phyloP scores from a whole-genome alignment of 1,139 yeast genomes.

The Nakaseomyces glabratus region DNA sequence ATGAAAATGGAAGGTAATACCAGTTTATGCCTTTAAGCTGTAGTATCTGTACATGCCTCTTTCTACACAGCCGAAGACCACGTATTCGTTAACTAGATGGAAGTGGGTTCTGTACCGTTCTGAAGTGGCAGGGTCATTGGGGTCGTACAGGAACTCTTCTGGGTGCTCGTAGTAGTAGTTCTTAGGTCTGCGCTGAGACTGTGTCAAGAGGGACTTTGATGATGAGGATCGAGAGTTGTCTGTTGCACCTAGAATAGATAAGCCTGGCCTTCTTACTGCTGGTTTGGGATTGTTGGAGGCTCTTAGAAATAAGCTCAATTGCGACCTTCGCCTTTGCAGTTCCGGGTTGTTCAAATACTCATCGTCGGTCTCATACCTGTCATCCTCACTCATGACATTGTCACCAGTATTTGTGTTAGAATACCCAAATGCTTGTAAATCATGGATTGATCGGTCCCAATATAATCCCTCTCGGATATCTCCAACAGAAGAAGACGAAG shows the following conservation, averaged over 20 bases:
- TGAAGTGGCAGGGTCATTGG: conserved; percentile 22
- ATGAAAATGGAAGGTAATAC: too few relatives aligned
- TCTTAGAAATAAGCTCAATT: conserved; percentile 20
- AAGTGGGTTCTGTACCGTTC: conserved; percentile 24
- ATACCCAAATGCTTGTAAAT: conserved; percentile 11
- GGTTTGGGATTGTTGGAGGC: conserved; percentile 6
- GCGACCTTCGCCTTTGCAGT: conserved; percentile 29
- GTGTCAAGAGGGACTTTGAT: conserved; percentile 3
- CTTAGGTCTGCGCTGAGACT: conserved; percentile 10
- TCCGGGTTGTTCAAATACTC: conserved; percentile 27
- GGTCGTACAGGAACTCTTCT: conserved; percentile 22
- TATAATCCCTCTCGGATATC: conserved; percentile 23
- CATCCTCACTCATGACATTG: conserved; percentile 9
- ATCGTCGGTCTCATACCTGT: conserved; percentile 24
- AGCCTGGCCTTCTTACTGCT: conserved; percentile 2
- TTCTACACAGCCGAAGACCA: conserved; percentile 60
- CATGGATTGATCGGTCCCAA: conserved; percentile 30
- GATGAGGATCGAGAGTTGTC: conserved; percentile 7
- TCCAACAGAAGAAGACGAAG: conserved; percentile 9
- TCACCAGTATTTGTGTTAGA: neutral
- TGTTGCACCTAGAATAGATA: neutral
- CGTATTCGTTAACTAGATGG: conserved; percentile 35
- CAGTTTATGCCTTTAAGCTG: conserved; percentile 33
- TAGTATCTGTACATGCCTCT: conserved; percentile 69
- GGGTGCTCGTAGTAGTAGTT: conserved; percentile 19